A percentile compares a stretch with the other conserved stretches of the same genome.
Evolutionary conservation across 2,329 filamentous ascomycete species (phyloP).

Genomic region (Berkeleyomyces basicola): DNA sequence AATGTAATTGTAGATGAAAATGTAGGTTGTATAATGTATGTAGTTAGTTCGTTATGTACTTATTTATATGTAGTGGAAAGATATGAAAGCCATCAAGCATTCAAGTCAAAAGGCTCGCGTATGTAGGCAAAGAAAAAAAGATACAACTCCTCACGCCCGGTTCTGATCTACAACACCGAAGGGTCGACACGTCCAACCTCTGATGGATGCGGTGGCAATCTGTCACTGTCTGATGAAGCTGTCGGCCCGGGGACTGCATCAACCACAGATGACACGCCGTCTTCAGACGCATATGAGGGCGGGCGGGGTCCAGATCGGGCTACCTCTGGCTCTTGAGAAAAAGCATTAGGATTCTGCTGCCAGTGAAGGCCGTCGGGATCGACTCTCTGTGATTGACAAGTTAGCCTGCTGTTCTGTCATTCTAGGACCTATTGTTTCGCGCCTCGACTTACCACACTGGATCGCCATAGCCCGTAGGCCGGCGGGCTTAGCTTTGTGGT

Average conservation of each 20-base stretch:
- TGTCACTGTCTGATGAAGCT: slow-evolving; percentile 29
- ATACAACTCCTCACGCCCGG: neutral
- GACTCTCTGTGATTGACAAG: slow-evolving; percentile 36
- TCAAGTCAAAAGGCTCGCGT: neutral
- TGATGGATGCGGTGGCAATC: slow-evolving; percentile 32
- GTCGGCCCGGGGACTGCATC: slow-evolving; percentile 46
- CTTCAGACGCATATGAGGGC: slow-evolving; percentile 61
- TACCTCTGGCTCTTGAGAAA: slow-evolving; percentile 15
- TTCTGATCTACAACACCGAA: neutral
- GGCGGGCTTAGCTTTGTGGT: slow-evolving; percentile 50
- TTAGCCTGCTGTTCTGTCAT: neutral
- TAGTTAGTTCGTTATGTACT: neutral
- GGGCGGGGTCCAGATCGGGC: slow-evolving; percentile 32
- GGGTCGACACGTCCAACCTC: slow-evolving; percentile 22
- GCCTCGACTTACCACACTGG: slow-evolving; percentile 51
- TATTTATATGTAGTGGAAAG: neutral
- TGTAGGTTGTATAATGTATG: neutral
- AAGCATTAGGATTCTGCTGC: slow-evolving; percentile 41
- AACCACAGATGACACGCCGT: slow-evolving; percentile 56
- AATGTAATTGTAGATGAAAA: no score
- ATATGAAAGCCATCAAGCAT: neutral
- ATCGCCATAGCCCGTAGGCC: slow-evolving; percentile 72
- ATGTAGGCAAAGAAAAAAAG: neutral
- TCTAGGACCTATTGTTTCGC: no score
- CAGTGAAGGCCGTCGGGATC: slow-evolving; percentile 71